Evolutionary conservation across 768 basidiomycete genomes (phyloP), one percentile per base, ranked within the genome.

Genomic region (Tulasnella sp.): DNA sequence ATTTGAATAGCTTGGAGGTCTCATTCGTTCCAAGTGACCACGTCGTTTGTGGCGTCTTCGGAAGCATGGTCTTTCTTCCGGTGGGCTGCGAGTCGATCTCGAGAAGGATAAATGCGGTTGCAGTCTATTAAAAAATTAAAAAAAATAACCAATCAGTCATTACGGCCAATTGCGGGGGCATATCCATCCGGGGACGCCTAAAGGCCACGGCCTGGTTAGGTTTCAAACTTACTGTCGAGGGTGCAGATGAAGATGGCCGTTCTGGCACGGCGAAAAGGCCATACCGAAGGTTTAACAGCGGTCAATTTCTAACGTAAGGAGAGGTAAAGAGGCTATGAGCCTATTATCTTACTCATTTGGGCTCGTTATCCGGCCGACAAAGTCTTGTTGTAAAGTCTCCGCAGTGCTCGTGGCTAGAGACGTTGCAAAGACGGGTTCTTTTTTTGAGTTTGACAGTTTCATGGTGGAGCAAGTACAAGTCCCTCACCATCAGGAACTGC

Each of bases 71-170:
- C 78, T 64, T 72, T 78, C 38, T 54, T 64, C 31, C 78, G 76
- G 68, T 78, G 78, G 19, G 49, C 38, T 22, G 68, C 78, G 17
- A 78, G 64, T 29, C 78, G 77, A 36, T 72, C 67, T 31, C 78
- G 78, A 72, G 67, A 79, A 31, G 77, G 77, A 54, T 58, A 78
- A n/a, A 78, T 54, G 49, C 78, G 78, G 72, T 78, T 71, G 71
- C 78, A 78, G 52, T 72, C 78, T 78, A 68, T 12, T 38, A 40
- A 29, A 17, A 40, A 36, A 45, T 17, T 38, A 25, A n/a, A n/a
- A n/a, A n/a, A n/a, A n/a, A 36, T 76, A 34, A 68, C 64, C 36
- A 29, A 58, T 37, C 73, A 34, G 29, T 58, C 29, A 31, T 17
- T 17, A 14, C 29, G 25, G 25, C 14, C 58, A 29, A 64, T 64